Percentiles rank a stretch among this genome's conserved stretches.
These are phyloP conservation scores for Bryoerythrophyllum caledonicum DNA, from an alignment of 225 moss, liverwort and hornwort species.

Conservation along the genomic window DNA sequence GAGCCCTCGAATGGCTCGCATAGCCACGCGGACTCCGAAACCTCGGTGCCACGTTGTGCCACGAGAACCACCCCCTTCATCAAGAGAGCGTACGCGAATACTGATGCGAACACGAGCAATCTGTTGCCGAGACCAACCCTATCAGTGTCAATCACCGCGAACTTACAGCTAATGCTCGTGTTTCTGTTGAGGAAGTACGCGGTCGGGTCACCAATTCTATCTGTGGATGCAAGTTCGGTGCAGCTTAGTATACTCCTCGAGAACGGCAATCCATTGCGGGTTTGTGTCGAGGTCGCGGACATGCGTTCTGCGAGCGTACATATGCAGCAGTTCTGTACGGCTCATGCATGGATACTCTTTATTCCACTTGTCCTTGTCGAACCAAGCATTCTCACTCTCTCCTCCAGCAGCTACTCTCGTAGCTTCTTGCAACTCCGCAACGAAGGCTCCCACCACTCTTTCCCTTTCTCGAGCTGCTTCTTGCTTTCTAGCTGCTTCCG, in stretches of 20 bases:
- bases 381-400: slow-evolving; percentile 8
- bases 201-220: slow-evolving; percentile 21
- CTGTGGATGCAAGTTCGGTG: slow-evolving; percentile 50
- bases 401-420: slow-evolving; percentile 18
- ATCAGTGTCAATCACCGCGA: not conserved
- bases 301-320: slow-evolving; percentile 30
- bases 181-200: slow-evolving; percentile 22
- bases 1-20: slow-evolving; percentile 41
- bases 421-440: slow-evolving; percentile 22
- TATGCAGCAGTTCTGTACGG: slow-evolving; percentile 39
- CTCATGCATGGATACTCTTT: slow-evolving; percentile 43
- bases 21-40: not conserved
- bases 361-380: slow-evolving; percentile 28
- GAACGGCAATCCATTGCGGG: slow-evolving; percentile 21
- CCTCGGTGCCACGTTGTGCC: not conserved
- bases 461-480: not conserved
- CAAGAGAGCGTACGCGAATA: slow-evolving; percentile 19
- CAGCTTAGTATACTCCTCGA: slow-evolving; percentile 50
- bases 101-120: slow-evolving; percentile 10
- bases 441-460: not conserved
- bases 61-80: slow-evolving; percentile 25
- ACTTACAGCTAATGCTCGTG: slow-evolving; percentile 26
- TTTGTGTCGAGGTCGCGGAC: slow-evolving; percentile 24
- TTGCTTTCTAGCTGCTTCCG: not conserved
- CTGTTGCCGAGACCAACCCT: slow-evolving; percentile 27